phyloP scores from a whole-genome alignment of 176 grass and related monocot species.

The Otatea glauca region DNA sequence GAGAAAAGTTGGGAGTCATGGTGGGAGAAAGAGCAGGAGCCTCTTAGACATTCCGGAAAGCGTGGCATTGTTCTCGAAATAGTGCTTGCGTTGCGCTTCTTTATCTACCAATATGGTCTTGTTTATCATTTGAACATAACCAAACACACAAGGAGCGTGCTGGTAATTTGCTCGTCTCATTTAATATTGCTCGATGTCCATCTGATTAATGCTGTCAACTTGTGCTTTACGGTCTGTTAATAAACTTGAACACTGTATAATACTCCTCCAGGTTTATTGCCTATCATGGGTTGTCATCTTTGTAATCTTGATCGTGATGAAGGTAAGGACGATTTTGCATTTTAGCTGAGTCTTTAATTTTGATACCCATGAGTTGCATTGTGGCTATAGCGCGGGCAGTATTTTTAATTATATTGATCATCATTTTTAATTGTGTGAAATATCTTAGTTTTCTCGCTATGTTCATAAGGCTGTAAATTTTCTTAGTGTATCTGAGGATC shows the following conservation, averaged over 20 bases:
- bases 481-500: not conserved
- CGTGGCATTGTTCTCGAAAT: no score
- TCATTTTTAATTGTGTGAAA: not conserved
- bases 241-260: not conserved
- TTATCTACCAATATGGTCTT: no score
- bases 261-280: not conserved
- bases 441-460: not conserved
- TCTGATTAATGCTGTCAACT: not conserved
- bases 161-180: no score
- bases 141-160: no score
- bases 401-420: not conserved
- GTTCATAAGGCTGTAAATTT: not conserved
- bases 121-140: no score
- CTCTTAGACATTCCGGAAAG: no score
- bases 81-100: no score
- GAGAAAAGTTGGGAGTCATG: no score
- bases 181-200: not conserved
- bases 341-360: slow-evolving; percentile 24
- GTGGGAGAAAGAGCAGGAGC: no score
- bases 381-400: not conserved
- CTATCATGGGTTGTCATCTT: no score
- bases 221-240: not conserved
- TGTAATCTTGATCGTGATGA: no score
- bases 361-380: not conserved
- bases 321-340: no score